Conservation (phyloP, 257 asterid genomes). For the Nicotiana paniculata region DNA sequence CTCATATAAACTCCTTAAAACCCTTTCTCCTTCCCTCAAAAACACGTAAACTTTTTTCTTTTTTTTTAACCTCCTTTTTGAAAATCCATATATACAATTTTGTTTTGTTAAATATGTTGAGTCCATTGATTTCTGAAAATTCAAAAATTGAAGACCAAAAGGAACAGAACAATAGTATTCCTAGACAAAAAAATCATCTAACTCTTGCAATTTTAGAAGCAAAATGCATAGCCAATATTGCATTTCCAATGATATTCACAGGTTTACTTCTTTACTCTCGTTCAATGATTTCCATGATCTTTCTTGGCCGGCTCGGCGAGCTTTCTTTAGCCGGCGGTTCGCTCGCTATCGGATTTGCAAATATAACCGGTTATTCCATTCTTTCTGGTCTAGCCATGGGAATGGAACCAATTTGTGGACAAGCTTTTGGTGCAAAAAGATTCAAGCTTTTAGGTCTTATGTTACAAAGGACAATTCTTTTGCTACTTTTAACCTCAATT, state of each 20-base stretch:
- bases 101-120: neutral
- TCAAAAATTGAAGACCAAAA: neutral
- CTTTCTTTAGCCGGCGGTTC: slow-evolving; percentile 36
- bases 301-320: slow-evolving; percentile 36
- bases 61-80: neutral
- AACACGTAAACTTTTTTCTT: neutral
- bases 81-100: neutral
- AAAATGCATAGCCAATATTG: slow-evolving; percentile 27
- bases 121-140: slow-evolving; percentile 10
- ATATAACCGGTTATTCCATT: slow-evolving; percentile 37
- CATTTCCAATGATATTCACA: slow-evolving; percentile 33
- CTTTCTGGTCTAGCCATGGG: slow-evolving; percentile 38
- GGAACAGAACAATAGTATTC: neutral
- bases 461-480: slow-evolving; percentile 25
- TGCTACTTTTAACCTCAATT: slow-evolving; percentile 22
- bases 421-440: slow-evolving; percentile 32
- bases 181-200: neutral
- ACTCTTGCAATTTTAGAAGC: slow-evolving; percentile 20
- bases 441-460: slow-evolving; percentile 26
- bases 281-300: slow-evolving; percentile 35
- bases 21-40: neutral
- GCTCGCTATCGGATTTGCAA: slow-evolving; percentile 33
- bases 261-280: slow-evolving; percentile 33
- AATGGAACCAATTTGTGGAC: slow-evolving; percentile 45
- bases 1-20: neutral